Base-by-base conservation (phyloP, 768 basidiomycete genomes). In the Suillus spraguei region DNA sequence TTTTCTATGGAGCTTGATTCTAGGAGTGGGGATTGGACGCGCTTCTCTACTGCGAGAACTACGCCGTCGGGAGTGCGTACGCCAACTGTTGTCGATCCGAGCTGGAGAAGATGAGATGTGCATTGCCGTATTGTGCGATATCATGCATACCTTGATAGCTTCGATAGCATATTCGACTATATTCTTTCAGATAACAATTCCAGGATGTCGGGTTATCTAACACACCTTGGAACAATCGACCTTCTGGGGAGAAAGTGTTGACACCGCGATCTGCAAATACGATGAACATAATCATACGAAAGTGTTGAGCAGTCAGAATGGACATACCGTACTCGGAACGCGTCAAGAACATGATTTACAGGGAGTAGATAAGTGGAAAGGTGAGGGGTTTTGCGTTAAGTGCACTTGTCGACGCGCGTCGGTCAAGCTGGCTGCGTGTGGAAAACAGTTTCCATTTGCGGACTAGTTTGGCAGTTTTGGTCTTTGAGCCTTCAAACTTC, bases 141-240 rank as follows among this genome's bases (percentile, higher is more conserved):
- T 14, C 4, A n/a, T 50, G 53, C 62, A 53, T 24, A 95, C 95
- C 79, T 97, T 99, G 78, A 99, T 99, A 9, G 97, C 97, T 73
- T 99, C 97, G 75, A 99, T 99, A 59, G 97, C 97, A 83, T 99
- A 99, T 79, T 99, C 97, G 78, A 99, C 97, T 98, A 69, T 2
- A 39, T 32, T 41, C 16, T 62, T 44, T 59, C 44, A 76, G 24
- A 74, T 72, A 60, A 22, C 35, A 60, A 16, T 33, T 53, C 60
- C 35, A 55, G 11, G 32, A 46, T 60, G 61, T 28, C 55, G 46
- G 42, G 22, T 46, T 22, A 14, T 50, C 17, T 7, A 17, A 71
- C 80, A 56, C 67, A 96, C 97, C 97, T 88, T 99, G 97, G 81
- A 98, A 99, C 66, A 99, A 80, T 73, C 97, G 95, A 50, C 97